Evolutionary conservation across 2,329 filamentous ascomycete genomes (phyloP).

Genomic region (Curvularia eragrostidis): DNA sequence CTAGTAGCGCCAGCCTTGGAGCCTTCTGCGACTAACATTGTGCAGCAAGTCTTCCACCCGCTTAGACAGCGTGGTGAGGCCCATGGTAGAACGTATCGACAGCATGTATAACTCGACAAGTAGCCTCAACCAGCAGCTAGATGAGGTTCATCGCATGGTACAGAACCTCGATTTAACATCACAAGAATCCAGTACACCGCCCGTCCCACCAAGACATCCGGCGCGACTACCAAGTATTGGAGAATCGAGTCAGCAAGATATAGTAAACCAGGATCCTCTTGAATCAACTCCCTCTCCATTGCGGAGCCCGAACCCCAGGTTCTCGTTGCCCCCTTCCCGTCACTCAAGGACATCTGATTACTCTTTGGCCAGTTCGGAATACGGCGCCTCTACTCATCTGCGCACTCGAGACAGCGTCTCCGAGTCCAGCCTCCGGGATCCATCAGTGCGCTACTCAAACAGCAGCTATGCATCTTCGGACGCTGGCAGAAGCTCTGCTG

Average conservation of each 20-base stretch:
- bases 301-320: constrained; percentile 10
- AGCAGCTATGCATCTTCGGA: constrained; percentile 84
- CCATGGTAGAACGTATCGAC: constrained; percentile 45
- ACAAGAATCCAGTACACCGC: constrained; percentile 14
- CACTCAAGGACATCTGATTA: constrained; percentile 7
- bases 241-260: background rate
- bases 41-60: constrained; percentile 45
- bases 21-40: constrained; percentile 17
- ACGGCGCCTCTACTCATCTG: constrained; percentile 13
- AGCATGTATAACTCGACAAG: constrained; percentile 34
- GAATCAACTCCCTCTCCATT: constrained; percentile 5
- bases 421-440: constrained; percentile 59
- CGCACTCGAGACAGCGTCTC: constrained; percentile 31
- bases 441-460: constrained; percentile 83
- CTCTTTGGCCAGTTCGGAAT: constrained; percentile 9
- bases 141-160: constrained; percentile 42
- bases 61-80: constrained; percentile 39
- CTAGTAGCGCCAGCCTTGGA: constrained; percentile 17
- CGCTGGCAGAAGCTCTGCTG: constrained; percentile 54
- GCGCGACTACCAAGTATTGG: constrained; percentile 29
- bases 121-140: constrained; percentile 35
- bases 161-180: constrained; percentile 32
- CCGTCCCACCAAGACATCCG: constrained; percentile 22
- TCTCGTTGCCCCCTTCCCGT: constrained; percentile 12
- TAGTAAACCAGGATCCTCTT: background rate